Evolutionary conservation across 192 early-diverging fungal species (phyloP).

Genomic region (Podila verticillata): DNA sequence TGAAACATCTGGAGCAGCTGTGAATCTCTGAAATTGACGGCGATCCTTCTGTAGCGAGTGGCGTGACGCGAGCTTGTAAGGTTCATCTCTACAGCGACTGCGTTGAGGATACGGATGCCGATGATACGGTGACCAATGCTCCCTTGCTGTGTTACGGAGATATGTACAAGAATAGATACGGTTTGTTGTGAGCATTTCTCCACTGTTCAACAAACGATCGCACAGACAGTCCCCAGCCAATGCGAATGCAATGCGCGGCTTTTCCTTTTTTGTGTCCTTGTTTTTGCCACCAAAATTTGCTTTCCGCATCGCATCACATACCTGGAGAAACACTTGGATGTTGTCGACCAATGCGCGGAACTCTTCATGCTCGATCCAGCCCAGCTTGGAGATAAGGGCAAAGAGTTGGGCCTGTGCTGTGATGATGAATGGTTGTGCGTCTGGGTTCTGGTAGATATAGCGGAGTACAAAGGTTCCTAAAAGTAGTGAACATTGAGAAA

Average conservation of each 20-base stretch:
- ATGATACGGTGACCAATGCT: constrained; percentile 21
- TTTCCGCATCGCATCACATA: constrained; percentile 55
- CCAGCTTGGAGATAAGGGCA: constrained; percentile 70
- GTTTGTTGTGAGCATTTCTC: constrained; percentile 45
- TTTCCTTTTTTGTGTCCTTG: background rate
- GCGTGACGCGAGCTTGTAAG: constrained; percentile 24
- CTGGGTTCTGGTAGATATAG: constrained; percentile 65
- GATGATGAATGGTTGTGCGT: constrained; percentile 66
- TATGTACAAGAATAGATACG: background rate
- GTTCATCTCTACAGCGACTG: constrained; percentile 40
- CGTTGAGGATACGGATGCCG: constrained; percentile 34
- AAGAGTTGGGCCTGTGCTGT: constrained; percentile 68
- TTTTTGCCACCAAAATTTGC: constrained; percentile 48
- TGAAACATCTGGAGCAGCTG: constrained; percentile 43
- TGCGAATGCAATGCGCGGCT: too few relatives aligned
- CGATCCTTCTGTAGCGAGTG: constrained; percentile 37
- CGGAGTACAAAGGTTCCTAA: constrained; percentile 70
- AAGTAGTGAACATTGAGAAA: background rate
- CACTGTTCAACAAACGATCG: constrained; percentile 13
- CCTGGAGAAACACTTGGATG: constrained; percentile 66
- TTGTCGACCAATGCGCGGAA: constrained; percentile 66
- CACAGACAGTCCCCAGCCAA: background rate
- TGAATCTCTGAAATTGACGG: constrained; percentile 38
- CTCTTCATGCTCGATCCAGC: constrained; percentile 79
- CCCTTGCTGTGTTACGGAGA: background rate